Percentiles rank a stretch among this genome's conserved stretches.
Conservation (phyloP, 2,329 filamentous ascomycete genomes). For the Sarocladium oryzae region DNA sequence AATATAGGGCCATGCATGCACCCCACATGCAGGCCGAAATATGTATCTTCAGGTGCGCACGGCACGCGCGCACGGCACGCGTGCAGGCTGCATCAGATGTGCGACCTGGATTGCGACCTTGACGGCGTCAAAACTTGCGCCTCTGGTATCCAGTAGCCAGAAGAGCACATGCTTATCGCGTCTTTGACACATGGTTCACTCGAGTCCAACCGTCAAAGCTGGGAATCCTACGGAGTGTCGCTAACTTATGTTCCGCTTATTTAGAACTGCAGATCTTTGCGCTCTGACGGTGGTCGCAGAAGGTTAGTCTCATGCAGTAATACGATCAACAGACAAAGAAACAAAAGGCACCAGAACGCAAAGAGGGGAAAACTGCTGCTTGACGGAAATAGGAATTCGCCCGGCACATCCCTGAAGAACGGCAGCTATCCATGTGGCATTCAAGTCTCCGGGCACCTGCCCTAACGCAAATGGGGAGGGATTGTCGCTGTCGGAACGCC, state of each 20-base stretch:
- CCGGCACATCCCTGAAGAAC: slow-evolving; percentile 3
- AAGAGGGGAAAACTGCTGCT: background rate
- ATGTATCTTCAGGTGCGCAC: background rate
- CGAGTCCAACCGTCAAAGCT: too few relatives aligned
- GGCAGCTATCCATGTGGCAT: slow-evolving; percentile 8
- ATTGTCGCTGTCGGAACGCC: slow-evolving; percentile 3
- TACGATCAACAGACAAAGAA: background rate
- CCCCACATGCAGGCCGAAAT: background rate
- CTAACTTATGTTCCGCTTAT: background rate
- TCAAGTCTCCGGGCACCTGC: background rate
- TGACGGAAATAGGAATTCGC: slow-evolving; percentile 6
- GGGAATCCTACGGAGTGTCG: too few relatives aligned
- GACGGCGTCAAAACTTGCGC: background rate
- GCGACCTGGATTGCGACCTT: background rate
- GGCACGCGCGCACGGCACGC: background rate
- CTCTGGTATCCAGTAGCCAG: too few relatives aligned
- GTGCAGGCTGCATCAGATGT: background rate
- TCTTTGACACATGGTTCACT: background rate
- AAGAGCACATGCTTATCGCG: background rate
- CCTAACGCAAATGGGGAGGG: slow-evolving; percentile 1
- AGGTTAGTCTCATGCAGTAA: too few relatives aligned
- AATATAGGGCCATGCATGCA: background rate
- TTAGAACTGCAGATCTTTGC: background rate
- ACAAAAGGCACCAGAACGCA: background rate
- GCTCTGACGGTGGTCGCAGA: too few relatives aligned